Evolutionary conservation across 2,329 filamentous ascomycete genomes (phyloP).

Genomic region (Chrysosporium queenslandicum): DNA sequence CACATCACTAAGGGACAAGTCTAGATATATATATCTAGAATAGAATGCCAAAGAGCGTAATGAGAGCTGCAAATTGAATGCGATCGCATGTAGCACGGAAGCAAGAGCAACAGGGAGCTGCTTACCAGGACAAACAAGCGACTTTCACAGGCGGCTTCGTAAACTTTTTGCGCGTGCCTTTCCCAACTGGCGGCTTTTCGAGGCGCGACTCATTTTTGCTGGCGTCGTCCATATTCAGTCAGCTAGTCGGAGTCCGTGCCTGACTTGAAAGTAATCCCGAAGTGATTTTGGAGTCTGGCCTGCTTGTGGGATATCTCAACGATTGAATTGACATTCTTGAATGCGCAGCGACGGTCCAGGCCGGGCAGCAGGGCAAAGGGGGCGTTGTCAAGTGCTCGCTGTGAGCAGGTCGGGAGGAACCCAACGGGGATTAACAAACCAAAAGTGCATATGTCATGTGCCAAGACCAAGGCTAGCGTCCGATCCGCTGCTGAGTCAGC

Average conservation of each 20-base stretch:
- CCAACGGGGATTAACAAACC: neutral
- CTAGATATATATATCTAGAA: too few species aligned
- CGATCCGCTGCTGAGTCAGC: constrained; percentile 9
- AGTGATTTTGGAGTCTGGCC: neutral
- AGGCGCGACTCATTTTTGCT: neutral
- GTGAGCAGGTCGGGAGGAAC: neutral
- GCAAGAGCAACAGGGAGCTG: neutral
- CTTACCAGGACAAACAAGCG: constrained; percentile 37
- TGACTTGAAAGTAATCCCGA: neutral
- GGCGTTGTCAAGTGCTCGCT: neutral
- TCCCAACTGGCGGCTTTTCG: constrained; percentile 5
- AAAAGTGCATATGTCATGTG: constrained; percentile 6
- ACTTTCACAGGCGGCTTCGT: constrained; percentile 39
- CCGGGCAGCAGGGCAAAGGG: neutral
- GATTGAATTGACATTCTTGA: neutral
- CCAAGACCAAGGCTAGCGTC: neutral
- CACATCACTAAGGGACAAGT: too few species aligned
- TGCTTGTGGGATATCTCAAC: neutral
- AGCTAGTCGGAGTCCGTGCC: neutral
- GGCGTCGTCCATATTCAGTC: constrained; percentile 1
- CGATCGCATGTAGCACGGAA: neutral
- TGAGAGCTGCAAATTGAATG: neutral
- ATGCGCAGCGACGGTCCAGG: neutral
- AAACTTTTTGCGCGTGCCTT: constrained; percentile 30
- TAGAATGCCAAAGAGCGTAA: neutral